Base-by-base conservation (phyloP, 2,329 filamentous ascomycete species). In the Pyrenochaeta sp. region DNA sequence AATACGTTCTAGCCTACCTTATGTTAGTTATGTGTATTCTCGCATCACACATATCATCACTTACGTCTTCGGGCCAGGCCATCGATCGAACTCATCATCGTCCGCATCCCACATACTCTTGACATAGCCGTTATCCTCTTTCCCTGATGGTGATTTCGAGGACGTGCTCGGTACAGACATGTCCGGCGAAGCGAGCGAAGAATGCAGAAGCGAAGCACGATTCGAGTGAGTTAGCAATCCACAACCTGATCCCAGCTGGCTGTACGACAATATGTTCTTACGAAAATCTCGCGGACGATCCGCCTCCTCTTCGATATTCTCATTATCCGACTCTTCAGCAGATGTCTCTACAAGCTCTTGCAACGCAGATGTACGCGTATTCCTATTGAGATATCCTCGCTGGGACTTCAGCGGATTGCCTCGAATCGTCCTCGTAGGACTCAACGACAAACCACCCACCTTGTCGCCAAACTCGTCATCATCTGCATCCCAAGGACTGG, bases 11-110 rank as follows among this genome's bases (percentile, higher is more conserved):
- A 56, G 39, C 6, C 19, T 39, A 27, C 25, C 10, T 15, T 34
- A 24, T 5, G 32, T 36, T 46, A 30, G 24, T 15, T 15, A 40
- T 4, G 3, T 22, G 7, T 25, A 15, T 19, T 39, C 22, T 10
- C 13, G 25, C 3, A 10, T 40, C 9, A 1, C 22, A 39, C 40
- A n/a, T 2, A 19, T 5, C 15, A 28, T 3, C n/a, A 44, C 49
- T 57, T 34, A 56, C 54, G 52, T 34, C 25, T 54, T 42, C 10
- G 39, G 12, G 15, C 52, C 52, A 4, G 58, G 57, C 53, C 60
- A 58, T 1, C 49, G 43, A 32, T 64, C 58, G 36, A 63, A 63
- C 22, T 66, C 63, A 12, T 63, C 58, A 13, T 64, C 60, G n/a
- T 59, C 56, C 12, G 56, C 53, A 27, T 64, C 63, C 60, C 58